Percentiles rank a stretch among this genome's conserved stretches.
Conservation (phyloP, 345 rosid genomes). For the Hibiscus tridactylites region DNA sequence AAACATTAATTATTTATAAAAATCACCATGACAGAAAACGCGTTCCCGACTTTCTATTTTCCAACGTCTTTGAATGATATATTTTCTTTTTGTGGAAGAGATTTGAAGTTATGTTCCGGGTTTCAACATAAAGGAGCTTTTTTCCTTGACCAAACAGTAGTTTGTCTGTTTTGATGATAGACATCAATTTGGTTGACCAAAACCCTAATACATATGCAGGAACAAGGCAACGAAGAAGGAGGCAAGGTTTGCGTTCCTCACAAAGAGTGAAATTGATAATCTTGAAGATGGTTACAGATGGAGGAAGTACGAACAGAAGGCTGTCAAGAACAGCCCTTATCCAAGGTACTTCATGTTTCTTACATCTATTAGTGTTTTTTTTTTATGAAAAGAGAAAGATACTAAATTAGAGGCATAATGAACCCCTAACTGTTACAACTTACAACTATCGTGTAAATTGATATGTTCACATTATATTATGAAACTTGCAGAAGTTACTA, state of each 20-base stretch:
- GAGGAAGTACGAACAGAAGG: slow-evolving; percentile 98
- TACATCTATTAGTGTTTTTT: too few relatives aligned
- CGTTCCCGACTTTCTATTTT: not conserved
- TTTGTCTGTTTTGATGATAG: not conserved
- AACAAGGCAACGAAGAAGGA: slow-evolving; percentile 65
- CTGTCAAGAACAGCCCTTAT: slow-evolving; percentile 89
- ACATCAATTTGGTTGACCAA: not conserved
- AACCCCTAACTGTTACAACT: too few relatives aligned
- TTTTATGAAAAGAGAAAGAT: too few relatives aligned
- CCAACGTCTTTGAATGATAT: not conserved
- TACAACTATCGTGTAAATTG: too few relatives aligned
- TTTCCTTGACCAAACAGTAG: not conserved
- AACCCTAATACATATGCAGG: slow-evolving; percentile 14
- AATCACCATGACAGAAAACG: not conserved
- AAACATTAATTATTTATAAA: too few relatives aligned
- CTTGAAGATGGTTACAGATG: slow-evolving; percentile 93
- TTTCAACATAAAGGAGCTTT: too few relatives aligned
- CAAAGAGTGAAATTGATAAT: slow-evolving; percentile 88
- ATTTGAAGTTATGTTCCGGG: not conserved
- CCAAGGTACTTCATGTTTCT: slow-evolving; percentile 50
- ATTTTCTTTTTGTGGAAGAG: not conserved
- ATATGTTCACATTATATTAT: not conserved
- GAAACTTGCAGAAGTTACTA: slow-evolving; percentile 45
- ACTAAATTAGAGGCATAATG: too few relatives aligned
- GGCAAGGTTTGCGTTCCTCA: slow-evolving; percentile 87